Base-by-base conservation (phyloP, 345 rosid genomes). In the Alliaria petiolata region DNA sequence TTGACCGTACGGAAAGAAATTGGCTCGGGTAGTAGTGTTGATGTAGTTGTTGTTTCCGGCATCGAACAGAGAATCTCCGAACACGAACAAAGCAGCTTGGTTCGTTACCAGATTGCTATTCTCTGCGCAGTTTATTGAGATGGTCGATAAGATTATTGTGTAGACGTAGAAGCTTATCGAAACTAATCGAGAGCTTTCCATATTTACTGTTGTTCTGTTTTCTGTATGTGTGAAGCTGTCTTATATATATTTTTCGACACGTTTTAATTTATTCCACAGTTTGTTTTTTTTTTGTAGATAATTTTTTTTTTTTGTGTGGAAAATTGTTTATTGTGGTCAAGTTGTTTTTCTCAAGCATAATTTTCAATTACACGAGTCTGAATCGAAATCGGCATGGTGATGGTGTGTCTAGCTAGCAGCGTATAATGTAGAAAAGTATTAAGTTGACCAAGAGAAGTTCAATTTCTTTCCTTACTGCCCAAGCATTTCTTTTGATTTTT, bases 11-110 rank as follows among this genome's bases (percentile, higher is more conserved):
- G 90, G 87, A 65, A 39, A 16, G 9, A 38, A 66, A 38, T 84
- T 71, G 9, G 82, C 78, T 44, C 34, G 57, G 14, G 11, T 14
- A 4, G 69, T 0, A 1, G 82, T 78, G 30, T 69, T 47, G 71
- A 79, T 76, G 8, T 73, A 76, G 65, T 82, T 81, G 72, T 85
- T 81, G 74, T 81, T 83, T 67, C 88, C 84, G 0, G 74, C 62
- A 70, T 82, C 86, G 50, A 81, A 80, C 0, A 76, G 2, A 4
- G 89, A 87, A 53, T 85, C 92, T 28, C 86, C 87, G 4, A 80
- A 82, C 16, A 85, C 31, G 60, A 81, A 81, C 39, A 79, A 61
- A 11, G 85, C 81, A 5, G 64, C 65, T 16, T 61, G 78, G 8
- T 72, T 64, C 28, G 71, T 68, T 6, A 72, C 15, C 0, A 60